Percentiles rank a stretch among this genome's conserved stretches.
phyloP scores from a whole-genome alignment of 257 asterid genomes.

The Mentha longifolia region DNA sequence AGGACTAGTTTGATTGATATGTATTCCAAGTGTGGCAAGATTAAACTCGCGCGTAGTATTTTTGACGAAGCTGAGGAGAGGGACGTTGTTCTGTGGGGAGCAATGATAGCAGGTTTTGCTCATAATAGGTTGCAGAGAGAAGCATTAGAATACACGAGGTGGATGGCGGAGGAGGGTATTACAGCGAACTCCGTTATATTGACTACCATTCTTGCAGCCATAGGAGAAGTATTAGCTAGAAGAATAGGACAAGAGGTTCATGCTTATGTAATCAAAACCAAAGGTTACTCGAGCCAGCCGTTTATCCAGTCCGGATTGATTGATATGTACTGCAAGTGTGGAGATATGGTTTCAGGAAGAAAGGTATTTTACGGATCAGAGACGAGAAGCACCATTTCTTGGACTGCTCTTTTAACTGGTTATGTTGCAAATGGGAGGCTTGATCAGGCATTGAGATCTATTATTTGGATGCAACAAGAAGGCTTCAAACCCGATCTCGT shows the following conservation, averaged over 20 bases:
- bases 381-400: constrained; percentile 74
- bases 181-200: constrained; percentile 73
- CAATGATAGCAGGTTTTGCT: constrained; percentile 87
- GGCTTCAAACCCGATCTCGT: constrained; percentile 84
- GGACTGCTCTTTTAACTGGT: constrained; percentile 93
- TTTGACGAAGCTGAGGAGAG: constrained; percentile 74
- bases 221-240: constrained; percentile 63
- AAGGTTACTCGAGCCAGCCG: constrained; percentile 65
- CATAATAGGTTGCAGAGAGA: constrained; percentile 78
- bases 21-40: constrained; percentile 93
- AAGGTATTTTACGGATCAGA: constrained; percentile 72
- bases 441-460: constrained; percentile 79
- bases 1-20: constrained; percentile 83
- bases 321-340: constrained; percentile 93
- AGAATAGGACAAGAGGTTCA: constrained; percentile 80
- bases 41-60: constrained; percentile 59
- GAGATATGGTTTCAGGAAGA: constrained; percentile 80
- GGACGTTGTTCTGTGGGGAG: constrained; percentile 91
- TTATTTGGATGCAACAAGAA: constrained; percentile 97
- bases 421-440: constrained; percentile 72
- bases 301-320: constrained; percentile 77
- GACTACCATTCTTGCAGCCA: constrained; percentile 69
- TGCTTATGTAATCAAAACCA: constrained; percentile 79
- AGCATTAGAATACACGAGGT: constrained; percentile 71
- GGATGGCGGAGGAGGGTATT: constrained; percentile 63